phyloP scores from a whole-genome alignment of 257 asterid species.

The Rehmannia glutinosa region DNA sequence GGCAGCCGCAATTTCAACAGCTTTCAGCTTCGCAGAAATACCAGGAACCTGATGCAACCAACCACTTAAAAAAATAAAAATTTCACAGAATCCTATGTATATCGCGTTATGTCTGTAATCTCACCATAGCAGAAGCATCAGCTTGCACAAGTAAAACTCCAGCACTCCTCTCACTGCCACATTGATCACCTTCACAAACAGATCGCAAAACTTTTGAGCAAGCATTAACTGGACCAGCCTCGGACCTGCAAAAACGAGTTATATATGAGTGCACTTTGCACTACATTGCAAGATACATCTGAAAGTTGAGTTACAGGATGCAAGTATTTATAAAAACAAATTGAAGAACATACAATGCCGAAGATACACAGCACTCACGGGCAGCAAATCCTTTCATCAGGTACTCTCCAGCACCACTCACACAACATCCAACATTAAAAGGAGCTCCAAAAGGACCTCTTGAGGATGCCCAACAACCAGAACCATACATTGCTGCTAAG shows the following conservation, averaged over 20 bases:
- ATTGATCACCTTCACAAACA: conserved; percentile 32
- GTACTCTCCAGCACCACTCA: conserved; percentile 93
- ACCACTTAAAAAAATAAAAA: background rate
- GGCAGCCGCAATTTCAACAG: conserved; percentile 78
- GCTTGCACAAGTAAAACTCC: conserved; percentile 85
- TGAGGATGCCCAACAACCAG: conserved; percentile 95
- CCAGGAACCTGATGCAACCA: conserved; percentile 43
- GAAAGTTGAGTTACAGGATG: background rate
- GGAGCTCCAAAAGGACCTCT: conserved; percentile 54
- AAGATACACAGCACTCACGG: conserved; percentile 80
- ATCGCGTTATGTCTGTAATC: conserved; percentile 8
- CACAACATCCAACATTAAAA: conserved; percentile 74
- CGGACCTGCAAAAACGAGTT: conserved; percentile 47
- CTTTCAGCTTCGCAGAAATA: conserved; percentile 37
- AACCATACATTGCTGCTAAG: conserved; percentile 87
- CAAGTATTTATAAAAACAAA: background rate
- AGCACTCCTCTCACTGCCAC: conserved; percentile 50
- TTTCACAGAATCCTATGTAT: background rate
- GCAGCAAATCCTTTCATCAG: conserved; percentile 84
- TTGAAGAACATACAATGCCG: conserved; percentile 49
- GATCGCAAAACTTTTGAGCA: conserved; percentile 55
- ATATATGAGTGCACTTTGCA: background rate
- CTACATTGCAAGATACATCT: background rate
- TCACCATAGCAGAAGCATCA: conserved; percentile 48
- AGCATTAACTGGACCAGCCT: conserved; percentile 74